Percentiles rank a stretch among this genome's conserved stretches.
Conservation (phyloP, 2,329 filamentous ascomycete species). For the Trichoderma citrinoviride region DNA sequence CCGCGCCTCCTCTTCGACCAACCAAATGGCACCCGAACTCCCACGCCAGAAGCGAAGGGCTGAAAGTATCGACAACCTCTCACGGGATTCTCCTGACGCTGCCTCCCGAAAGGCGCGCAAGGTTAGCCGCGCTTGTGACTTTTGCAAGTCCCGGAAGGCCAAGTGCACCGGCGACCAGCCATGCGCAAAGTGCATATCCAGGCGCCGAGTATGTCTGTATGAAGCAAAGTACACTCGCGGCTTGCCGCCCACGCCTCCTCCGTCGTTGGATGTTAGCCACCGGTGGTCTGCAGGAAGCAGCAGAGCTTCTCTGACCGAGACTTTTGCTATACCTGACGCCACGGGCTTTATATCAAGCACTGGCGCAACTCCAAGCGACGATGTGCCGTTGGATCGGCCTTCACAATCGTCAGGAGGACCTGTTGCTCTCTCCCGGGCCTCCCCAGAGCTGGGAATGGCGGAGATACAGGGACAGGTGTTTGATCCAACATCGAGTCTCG, state of each 20-base stretch:
- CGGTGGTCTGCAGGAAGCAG: not conserved
- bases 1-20: not conserved
- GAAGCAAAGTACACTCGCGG: slow-evolving; percentile 36
- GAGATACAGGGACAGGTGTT: slow-evolving; percentile 54
- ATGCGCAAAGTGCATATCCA: slow-evolving; percentile 34
- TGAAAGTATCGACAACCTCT: not conserved
- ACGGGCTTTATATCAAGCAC: not conserved
- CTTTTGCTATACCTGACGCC: not conserved
- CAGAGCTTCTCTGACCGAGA: not conserved
- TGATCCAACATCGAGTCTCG: slow-evolving; percentile 50
- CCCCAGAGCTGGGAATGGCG: slow-evolving; percentile 45
- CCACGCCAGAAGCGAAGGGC: slow-evolving; percentile 7
- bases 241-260: slow-evolving; percentile 36
- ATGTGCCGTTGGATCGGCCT: not conserved
- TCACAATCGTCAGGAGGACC: not conserved
- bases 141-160: slow-evolving; percentile 31
- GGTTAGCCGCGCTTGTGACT: slow-evolving; percentile 35
- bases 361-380: not conserved
- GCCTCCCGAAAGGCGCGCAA: slow-evolving; percentile 29
- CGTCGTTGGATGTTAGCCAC: slow-evolving; percentile 10
- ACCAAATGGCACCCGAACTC: not conserved
- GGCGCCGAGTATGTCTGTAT: slow-evolving; percentile 31
- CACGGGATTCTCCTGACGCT: not conserved
- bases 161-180: slow-evolving; percentile 34
- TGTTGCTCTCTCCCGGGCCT: slow-evolving; percentile 39